Percentiles rank a stretch among this genome's conserved stretches.
Evolutionary conservation across 768 basidiomycete species (phyloP).

Genomic region (Pilatotrama ljubarskyi): DNA sequence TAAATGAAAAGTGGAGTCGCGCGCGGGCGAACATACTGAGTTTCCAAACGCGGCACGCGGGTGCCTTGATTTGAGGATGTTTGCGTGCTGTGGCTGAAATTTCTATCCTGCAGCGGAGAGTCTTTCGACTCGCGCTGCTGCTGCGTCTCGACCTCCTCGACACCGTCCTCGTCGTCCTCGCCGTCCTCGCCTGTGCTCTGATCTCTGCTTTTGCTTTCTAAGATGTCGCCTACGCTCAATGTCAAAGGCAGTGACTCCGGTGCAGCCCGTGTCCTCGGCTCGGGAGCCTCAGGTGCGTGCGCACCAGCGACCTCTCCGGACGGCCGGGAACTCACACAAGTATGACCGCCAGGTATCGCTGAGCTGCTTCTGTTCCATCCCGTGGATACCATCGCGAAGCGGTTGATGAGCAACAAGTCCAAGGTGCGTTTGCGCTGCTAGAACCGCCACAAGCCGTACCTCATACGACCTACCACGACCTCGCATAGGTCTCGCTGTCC

Average conservation of each 20-base stretch:
- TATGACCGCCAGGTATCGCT: constrained; percentile 67
- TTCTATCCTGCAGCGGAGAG: not conserved
- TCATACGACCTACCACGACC: not conserved
- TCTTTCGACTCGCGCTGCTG: not conserved
- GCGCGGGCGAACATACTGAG: not conserved
- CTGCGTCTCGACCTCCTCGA: not conserved
- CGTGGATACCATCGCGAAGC: constrained; percentile 97
- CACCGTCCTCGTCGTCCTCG: not conserved
- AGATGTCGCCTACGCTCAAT: constrained; percentile 50
- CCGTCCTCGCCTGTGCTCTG: not conserved
- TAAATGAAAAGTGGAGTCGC: not conserved
- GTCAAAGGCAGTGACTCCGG: constrained; percentile 77
- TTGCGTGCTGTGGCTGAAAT: constrained; percentile 17
- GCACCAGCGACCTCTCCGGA: constrained; percentile 23
- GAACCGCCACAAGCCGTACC: not conserved
- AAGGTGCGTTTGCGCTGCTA: constrained; percentile 47
- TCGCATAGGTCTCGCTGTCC: constrained; percentile 56
- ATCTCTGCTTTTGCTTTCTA: constrained; percentile 2
- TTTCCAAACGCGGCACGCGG: not conserved
- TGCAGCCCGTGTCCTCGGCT: constrained; percentile 86
- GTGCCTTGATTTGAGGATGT: constrained; percentile 2
- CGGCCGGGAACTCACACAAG: not conserved
- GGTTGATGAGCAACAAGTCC: constrained; percentile 95
- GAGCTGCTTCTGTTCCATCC: constrained; percentile 96
- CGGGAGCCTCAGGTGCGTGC: constrained; percentile 86